phyloP scores from a whole-genome alignment of 176 grass and related monocot species.

The Triticum dicoccoides region DNA sequence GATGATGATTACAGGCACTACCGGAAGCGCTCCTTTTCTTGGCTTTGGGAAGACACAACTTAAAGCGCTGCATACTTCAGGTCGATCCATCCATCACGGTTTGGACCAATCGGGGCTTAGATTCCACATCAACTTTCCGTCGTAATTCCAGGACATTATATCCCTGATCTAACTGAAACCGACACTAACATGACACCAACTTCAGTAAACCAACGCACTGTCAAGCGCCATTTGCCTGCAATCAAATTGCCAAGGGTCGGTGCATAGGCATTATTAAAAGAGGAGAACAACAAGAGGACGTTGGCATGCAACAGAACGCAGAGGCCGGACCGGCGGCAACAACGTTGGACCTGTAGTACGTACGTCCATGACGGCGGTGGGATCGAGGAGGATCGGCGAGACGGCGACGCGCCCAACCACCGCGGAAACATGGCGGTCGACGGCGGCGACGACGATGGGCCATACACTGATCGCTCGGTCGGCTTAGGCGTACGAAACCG shows the following conservation, averaged over 20 bases:
- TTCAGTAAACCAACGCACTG: background rate
- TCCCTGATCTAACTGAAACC: background rate
- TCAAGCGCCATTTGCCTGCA: background rate
- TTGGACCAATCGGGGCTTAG: background rate
- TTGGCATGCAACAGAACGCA: background rate
- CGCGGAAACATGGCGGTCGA: background rate
- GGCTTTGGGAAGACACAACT: constrained; percentile 42
- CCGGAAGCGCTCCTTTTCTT: constrained; percentile 44
- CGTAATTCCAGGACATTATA: background rate
- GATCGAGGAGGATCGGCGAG: background rate
- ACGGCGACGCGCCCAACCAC: background rate
- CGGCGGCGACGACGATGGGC: background rate
- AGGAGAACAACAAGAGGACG: background rate
- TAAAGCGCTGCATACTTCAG: constrained; percentile 11
- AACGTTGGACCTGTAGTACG: background rate
- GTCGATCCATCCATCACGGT: no score
- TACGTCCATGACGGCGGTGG: background rate
- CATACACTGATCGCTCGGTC: background rate
- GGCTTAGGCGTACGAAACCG: background rate
- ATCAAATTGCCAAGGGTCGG: background rate
- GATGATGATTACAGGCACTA: constrained; percentile 26
- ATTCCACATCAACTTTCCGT: background rate
- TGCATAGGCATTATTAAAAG: background rate
- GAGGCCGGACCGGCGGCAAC: background rate
- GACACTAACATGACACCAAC: background rate